Evolutionary conservation across 2,329 filamentous ascomycete genomes (phyloP).

Genomic region (Cladophialophora immunda): DNA sequence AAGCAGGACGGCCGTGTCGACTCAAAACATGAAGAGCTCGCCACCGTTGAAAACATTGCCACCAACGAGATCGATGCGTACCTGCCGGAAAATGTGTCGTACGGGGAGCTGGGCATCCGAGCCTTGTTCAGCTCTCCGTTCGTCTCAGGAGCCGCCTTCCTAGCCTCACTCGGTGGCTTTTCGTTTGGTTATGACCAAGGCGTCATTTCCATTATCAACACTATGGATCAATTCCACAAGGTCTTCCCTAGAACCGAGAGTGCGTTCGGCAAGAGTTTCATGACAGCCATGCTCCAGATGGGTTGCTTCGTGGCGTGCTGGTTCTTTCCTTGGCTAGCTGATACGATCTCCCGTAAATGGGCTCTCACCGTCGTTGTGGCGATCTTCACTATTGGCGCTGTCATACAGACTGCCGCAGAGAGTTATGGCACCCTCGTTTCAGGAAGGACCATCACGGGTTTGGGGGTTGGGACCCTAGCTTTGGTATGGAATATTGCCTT

Average conservation of each 20-base stretch:
- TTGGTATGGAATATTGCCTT: no score
- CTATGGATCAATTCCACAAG: slow-evolving; percentile 61
- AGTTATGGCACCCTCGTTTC: slow-evolving; percentile 62
- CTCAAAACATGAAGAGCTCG: no score
- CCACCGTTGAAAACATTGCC: no score
- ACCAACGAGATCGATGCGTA: no score
- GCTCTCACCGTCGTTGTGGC: slow-evolving; percentile 61
- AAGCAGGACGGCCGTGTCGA: no score
- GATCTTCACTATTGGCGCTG: slow-evolving; percentile 61
- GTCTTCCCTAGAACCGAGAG: slow-evolving; percentile 54
- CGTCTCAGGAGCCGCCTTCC: slow-evolving; percentile 61
- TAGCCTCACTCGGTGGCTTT: no score
- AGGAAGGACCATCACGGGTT: slow-evolving; percentile 59
- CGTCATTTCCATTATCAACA: slow-evolving; percentile 57
- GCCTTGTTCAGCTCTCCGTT: no score
- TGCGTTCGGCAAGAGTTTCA: slow-evolving; percentile 50
- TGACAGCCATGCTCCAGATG: slow-evolving; percentile 65
- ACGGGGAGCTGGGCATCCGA: no score
- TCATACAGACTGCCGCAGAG: slow-evolving; percentile 60
- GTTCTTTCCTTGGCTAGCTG: slow-evolving; percentile 45
- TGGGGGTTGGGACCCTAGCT: slow-evolving; percentile 59
- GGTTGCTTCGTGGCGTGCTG: slow-evolving; percentile 53
- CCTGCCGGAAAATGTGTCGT: slow-evolving; percentile 57
- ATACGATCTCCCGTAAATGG: slow-evolving; percentile 62
- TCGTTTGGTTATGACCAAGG: slow-evolving; percentile 61